These are phyloP conservation scores for Ramichloridium luteum DNA, from an alignment of 2,329 filamentous ascomycete species.

Conservation along the genomic window DNA sequence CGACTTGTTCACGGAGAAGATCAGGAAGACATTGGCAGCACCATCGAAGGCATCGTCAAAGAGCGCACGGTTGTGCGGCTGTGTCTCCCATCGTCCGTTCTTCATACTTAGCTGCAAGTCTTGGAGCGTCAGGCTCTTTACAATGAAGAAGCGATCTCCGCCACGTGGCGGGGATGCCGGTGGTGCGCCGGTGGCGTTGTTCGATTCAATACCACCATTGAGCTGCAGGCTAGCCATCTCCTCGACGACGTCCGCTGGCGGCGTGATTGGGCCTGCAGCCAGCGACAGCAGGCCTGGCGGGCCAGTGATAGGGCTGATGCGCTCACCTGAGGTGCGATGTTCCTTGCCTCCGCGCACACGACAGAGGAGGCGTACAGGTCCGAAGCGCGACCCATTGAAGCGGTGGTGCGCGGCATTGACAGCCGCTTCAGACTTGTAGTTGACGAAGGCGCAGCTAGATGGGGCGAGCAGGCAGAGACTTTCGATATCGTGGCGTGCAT, in stretches of 20 bases:
- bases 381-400: constrained; percentile 81
- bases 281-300: background rate
- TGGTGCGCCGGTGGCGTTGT: too few relatives aligned
- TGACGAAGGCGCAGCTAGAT: constrained; percentile 94
- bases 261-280: background rate
- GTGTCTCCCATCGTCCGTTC: constrained; percentile 85
- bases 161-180: background rate
- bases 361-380: constrained; percentile 77
- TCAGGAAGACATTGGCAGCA: constrained; percentile 71
- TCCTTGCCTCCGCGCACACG: constrained; percentile 48
- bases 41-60: constrained; percentile 73
- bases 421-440: constrained; percentile 69
- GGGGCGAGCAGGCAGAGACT: constrained; percentile 90
- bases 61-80: constrained; percentile 73
- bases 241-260: background rate
- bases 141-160: constrained; percentile 67
- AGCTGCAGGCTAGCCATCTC: background rate
- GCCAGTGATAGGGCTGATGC: background rate
- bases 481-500: constrained; percentile 61
- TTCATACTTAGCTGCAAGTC: constrained; percentile 75
- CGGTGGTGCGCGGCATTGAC: constrained; percentile 66
- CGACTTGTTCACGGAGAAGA: constrained; percentile 95
- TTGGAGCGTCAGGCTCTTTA: constrained; percentile 84
- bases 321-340: constrained; percentile 2
- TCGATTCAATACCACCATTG: too few relatives aligned